Evolutionary conservation across 495 filamentous ascomycete genomes (phyloP).

Genomic region (Cairneyella variabilis): DNA sequence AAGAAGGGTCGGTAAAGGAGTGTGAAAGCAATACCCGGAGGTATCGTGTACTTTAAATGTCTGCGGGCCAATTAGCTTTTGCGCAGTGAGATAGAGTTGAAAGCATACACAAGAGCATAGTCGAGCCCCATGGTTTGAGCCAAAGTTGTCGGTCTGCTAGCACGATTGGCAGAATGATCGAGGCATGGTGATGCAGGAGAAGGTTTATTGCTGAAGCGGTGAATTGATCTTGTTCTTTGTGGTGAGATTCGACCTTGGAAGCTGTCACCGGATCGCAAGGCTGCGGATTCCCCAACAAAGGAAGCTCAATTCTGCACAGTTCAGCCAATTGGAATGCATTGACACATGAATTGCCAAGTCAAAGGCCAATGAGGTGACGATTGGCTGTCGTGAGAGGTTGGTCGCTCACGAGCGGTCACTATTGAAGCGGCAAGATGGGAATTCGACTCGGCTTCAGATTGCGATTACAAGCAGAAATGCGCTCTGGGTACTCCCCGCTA

Average conservation of each 20-base stretch:
- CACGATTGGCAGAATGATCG: neutral
- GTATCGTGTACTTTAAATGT: conserved; percentile 66
- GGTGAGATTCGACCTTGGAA: neutral
- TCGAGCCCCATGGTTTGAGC: conserved; percentile 54
- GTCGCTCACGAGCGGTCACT: too few species aligned
- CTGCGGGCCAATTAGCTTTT: conserved; percentile 31
- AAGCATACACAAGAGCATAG: conserved; percentile 61
- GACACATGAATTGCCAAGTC: too few species aligned
- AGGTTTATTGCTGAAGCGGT: neutral
- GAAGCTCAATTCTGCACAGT: too few species aligned
- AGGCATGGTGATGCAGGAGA: neutral
- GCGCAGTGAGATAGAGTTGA: neutral
- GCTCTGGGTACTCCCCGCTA: neutral
- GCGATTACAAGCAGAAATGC: neutral
- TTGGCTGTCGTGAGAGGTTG: too few species aligned
- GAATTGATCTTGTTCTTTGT: neutral
- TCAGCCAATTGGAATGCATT: too few species aligned
- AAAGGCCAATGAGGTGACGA: too few species aligned
- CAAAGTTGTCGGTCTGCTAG: conserved; percentile 10
- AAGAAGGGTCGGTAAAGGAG: conserved; percentile 52
- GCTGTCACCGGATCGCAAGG: neutral
- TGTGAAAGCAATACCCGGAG: conserved; percentile 53
- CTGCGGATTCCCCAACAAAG: too few species aligned
- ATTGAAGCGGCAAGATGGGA: too few species aligned
- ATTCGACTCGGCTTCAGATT: too few species aligned